Conservation (phyloP, 768 basidiomycete genomes). For the Holtermanniella nyarrowii region DNA sequence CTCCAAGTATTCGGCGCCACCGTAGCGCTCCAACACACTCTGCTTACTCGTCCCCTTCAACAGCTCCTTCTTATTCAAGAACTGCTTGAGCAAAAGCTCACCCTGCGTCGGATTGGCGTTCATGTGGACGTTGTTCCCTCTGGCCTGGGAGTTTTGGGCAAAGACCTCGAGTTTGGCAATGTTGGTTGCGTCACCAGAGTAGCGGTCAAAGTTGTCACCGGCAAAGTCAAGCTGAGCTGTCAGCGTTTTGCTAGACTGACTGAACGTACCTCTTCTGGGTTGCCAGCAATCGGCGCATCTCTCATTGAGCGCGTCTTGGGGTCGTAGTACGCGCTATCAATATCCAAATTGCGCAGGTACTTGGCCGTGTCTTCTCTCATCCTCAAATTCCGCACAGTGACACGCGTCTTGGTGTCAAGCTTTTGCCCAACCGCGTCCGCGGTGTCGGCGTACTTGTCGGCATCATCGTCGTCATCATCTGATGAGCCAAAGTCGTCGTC, state of each 20-base stretch:
- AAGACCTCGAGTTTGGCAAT: slow-evolving; percentile 89
- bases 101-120: slow-evolving; percentile 96
- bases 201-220: slow-evolving; percentile 91
- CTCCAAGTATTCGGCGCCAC: slow-evolving; percentile 84
- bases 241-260: not conserved
- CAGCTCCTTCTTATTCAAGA: slow-evolving; percentile 82
- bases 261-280: slow-evolving; percentile 70
- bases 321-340: slow-evolving; percentile 93
- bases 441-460: slow-evolving; percentile 96
- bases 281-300: slow-evolving; percentile 73
- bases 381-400: slow-evolving; percentile 94
- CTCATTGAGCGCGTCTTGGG: slow-evolving; percentile 99
- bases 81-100: slow-evolving; percentile 80
- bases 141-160: slow-evolving; percentile 89
- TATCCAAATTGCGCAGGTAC: slow-evolving; percentile 92
- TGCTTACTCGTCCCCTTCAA: slow-evolving; percentile 78
- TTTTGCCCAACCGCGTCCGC: slow-evolving; percentile 98
- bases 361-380: slow-evolving; percentile 99
- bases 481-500: slow-evolving; percentile 87
- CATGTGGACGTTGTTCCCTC: slow-evolving; percentile 89
- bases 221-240: slow-evolving; percentile 53
- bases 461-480: slow-evolving; percentile 69
- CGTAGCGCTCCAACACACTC: slow-evolving; percentile 83
- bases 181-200: slow-evolving; percentile 82
- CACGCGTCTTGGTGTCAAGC: slow-evolving; percentile 92